Base-by-base conservation (phyloP, 73 alveolate genomes). In the Uronychia setigera region DNA sequence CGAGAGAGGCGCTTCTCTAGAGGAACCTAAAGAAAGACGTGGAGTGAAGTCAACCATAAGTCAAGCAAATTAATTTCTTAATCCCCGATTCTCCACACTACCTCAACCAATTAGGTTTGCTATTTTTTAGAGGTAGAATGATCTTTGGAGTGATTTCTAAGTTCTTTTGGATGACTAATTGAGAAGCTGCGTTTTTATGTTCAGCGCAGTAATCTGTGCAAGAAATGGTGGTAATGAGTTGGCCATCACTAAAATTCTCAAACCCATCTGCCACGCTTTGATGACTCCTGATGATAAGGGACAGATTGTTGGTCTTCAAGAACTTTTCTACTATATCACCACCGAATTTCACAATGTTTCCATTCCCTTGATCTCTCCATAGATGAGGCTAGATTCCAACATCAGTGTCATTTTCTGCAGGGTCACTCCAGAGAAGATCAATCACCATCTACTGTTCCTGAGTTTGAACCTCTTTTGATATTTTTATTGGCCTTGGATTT, bases 371-470 rank as follows among this genome's bases (percentile, higher is more conserved):
- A 74, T 87, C 91, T 58, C 96, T 58, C 13, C 31, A 26, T n/a
- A 29, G 32, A 46, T 90, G 77, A 1, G 90, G 97, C 78, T 82
- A 77, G 46, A 91, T 57, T 0, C 96, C 96, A 33, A 58, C 31
- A 29, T 90, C 96, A 0, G 75, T 59, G 46, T 90, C 96, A n/a
- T 74, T 74, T 26, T 87, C 91, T 13, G 87, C 27, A 0, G 99
- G 99, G 33, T 92, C 94, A 87, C 95, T 91, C 99, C 97, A 93
- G 5, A 78, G 58, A 59, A 95, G 89, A 59, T 95, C 99, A 59
- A 88, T 78, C 29, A 94, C 94, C 26, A 88, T 79, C 76, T 58
- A 81, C 67, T 91, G 77, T 77, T 76, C 93, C 79, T 86, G 87
- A 26, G 95, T 80, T 31, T 77, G 77, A 14, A 75, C 74, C 29